phyloP scores from a whole-genome alignment of 192 early-diverging fungal species.

The Coemansia sp. region DNA sequence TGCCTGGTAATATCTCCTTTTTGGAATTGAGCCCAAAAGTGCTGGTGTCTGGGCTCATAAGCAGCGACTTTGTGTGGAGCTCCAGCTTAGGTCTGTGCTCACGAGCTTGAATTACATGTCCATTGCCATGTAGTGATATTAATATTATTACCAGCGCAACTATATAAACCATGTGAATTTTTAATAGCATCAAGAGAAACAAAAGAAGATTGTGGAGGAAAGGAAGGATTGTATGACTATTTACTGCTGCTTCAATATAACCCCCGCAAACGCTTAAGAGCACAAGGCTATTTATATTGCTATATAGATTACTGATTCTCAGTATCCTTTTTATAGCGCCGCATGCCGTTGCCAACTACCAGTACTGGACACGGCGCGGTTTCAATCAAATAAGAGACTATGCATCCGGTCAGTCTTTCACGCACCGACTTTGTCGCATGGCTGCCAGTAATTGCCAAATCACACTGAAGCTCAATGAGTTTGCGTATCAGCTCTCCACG shows the following conservation, averaged over 20 bases:
- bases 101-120: not conserved
- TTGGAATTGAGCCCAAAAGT: not conserved
- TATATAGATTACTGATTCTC: slow-evolving; percentile 4
- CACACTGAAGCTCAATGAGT: slow-evolving; percentile 47
- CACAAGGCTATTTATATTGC: not conserved
- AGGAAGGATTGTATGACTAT: not conserved
- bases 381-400: slow-evolving; percentile 23
- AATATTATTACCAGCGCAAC: not conserved
- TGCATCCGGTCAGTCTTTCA: slow-evolving; percentile 35
- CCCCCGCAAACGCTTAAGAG: not conserved
- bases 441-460: slow-evolving; percentile 27
- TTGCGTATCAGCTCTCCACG: slow-evolving; percentile 51
- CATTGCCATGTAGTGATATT: not conserved
- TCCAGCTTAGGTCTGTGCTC: slow-evolving; percentile 17
- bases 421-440: slow-evolving; percentile 28
- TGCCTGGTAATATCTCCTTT: slow-evolving; percentile 5
- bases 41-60: slow-evolving; percentile 8
- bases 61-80: slow-evolving; percentile 18
- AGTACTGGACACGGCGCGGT: slow-evolving; percentile 45
- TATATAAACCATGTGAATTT: not conserved
- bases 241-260: not conserved
- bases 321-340: not conserved
- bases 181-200: not conserved
- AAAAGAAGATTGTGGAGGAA: not conserved
- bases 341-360: slow-evolving; percentile 19